Base-by-base conservation (phyloP, 2,329 filamentous ascomycete genomes). In the Clonostachys rosea region DNA sequence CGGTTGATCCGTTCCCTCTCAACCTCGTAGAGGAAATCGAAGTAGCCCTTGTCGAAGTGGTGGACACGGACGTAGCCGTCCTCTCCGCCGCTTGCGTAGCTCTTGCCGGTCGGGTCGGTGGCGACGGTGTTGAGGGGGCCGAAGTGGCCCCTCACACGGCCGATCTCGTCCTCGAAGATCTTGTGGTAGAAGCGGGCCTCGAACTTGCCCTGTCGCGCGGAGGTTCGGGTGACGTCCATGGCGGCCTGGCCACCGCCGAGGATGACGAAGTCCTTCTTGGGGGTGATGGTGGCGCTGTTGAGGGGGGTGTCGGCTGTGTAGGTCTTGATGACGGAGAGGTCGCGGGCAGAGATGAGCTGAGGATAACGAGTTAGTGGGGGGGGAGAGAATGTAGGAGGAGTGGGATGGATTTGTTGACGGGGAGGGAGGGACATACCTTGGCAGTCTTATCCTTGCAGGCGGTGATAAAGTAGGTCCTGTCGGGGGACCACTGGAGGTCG, bases 151-250 rank as follows among this genome's bases (percentile, higher is more conserved):
- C 91, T 83, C 55, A 99, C 94, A 77, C 94, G 87, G 58, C 94
- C 94, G 62, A 97, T 92, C 77, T 99, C 94, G 71, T 99, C 92
- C 73, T 96, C 91, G 68, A 99, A 97, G 68, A 99, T 87, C 81
- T 95, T 97, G 85, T 99, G 94, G 80, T 96, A 99, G 81, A 99
- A 99, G 56, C 94, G 86, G 41, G 94, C 94, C 73, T 99, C 94
- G 77, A 99, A 99, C 75, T 97, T 97, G 74, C 94, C 94, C 78
- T 99, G 94, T 56, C 94, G 84, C 44, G 91, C 86, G 34, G 87
- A 87, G 45, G 94, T 97, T 47, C 89, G 95, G 49, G 94, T 99
- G 71, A 99, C 94, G 65, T 97, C 92, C 90, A 96, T 96, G 65
- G 94, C 94, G 55, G 91, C 94, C 75, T 99, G 94, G 59, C 94